Percentiles rank a stretch among this genome's conserved stretches.
phyloP scores from a whole-genome alignment of 2,329 filamentous ascomycete species.

The Botryotinia calthae region DNA sequence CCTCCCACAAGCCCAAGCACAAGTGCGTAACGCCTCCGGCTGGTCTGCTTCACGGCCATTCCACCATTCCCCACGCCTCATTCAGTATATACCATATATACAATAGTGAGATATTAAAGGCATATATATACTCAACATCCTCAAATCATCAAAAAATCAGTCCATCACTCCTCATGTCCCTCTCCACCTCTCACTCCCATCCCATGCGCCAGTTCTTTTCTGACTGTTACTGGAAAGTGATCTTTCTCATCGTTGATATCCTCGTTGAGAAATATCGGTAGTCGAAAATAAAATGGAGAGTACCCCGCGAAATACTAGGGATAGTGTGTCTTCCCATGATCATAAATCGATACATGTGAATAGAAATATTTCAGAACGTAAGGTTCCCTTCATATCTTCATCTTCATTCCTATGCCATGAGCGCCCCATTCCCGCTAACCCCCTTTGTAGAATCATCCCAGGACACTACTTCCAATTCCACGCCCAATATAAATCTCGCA shows the following conservation, averaged over 20 bases:
- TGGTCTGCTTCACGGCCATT: neutral
- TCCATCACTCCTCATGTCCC: neutral
- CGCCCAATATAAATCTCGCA: rapidly evolving
- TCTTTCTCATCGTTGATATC: neutral
- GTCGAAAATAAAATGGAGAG: neutral
- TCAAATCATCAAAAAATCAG: rapidly evolving
- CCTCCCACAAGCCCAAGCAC: neutral
- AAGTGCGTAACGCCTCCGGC: neutral
- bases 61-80: neutral
- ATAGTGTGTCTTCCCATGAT: neutral
- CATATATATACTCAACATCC: neutral
- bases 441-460: neutral
- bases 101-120: neutral
- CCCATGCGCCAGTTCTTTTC: conserved; percentile 11
- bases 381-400: neutral
- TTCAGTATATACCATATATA: neutral
- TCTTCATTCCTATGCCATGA: neutral
- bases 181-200: neutral
- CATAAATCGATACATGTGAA: too few relatives aligned
- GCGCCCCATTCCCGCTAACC: neutral
- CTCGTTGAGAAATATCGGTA: neutral
- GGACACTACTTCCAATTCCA: neutral
- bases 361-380: neutral
- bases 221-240: conserved; percentile 13
- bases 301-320: neutral